These are phyloP conservation scores for Sporisorium sorghi DNA, from an alignment of 1,284 basidiomycete genomes.

Conservation along the genomic window DNA sequence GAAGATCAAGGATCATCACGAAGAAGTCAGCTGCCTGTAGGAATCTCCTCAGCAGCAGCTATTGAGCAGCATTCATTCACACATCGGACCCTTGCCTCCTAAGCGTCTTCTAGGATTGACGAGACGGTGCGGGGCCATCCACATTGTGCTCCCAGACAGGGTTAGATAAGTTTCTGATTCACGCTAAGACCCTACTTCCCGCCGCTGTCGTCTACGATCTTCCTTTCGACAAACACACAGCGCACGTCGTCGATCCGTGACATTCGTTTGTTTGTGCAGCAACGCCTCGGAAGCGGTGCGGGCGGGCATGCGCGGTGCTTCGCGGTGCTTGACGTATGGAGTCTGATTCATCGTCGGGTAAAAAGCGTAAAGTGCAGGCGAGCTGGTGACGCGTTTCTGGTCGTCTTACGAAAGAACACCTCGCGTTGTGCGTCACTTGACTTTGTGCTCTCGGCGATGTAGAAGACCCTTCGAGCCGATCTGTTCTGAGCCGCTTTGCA, in stretches of 20 bases:
- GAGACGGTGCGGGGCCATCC: too few species aligned
- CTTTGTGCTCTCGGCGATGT: not conserved
- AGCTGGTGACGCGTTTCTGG: not conserved
- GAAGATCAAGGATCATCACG: too few species aligned
- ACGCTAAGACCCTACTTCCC: constrained; percentile 14
- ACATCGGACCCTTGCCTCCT: too few species aligned
- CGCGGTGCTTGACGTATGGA: constrained; percentile 24
- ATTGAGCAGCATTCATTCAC: too few species aligned
- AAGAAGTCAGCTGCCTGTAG: too few species aligned
- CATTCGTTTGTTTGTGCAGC: not conserved
- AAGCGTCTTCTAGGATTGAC: too few species aligned
- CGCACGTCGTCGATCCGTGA: not conserved
- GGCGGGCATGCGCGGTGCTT: not conserved
- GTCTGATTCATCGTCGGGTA: constrained; percentile 27
- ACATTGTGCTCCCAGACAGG: too few species aligned
- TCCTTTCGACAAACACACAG: not conserved
- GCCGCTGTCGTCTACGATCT: not conserved
- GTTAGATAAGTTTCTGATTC: constrained; percentile 46
- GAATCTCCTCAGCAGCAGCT: not conserved
- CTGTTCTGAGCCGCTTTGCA: not conserved
- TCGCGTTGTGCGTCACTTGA: not conserved
- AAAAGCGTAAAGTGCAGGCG: constrained; percentile 8
- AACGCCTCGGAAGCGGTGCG: too few species aligned
- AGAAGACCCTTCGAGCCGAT: too few species aligned
- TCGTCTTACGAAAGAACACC: constrained; percentile 1